These are phyloP conservation scores for Boletus vermiculosoides DNA, from an alignment of 768 basidiomycete species.

Conservation along the genomic window DNA sequence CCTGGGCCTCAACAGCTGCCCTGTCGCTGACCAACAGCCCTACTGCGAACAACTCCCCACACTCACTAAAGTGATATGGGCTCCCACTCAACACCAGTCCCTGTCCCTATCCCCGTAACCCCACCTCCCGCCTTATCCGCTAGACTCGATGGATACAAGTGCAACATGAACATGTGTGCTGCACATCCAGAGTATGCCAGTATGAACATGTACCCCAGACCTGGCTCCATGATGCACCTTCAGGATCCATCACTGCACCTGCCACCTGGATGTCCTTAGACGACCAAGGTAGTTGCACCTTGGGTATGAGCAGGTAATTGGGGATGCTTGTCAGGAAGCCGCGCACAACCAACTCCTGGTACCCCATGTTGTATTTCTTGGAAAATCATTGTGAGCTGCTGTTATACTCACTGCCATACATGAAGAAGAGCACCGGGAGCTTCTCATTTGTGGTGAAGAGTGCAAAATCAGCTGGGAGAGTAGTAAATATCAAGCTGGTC, in stretches of 20 bases:
- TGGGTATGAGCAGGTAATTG: slow-evolving; percentile 64
- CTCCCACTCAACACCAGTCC: slow-evolving; percentile 48
- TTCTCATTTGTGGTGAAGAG: slow-evolving; percentile 25
- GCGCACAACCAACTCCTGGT: slow-evolving; percentile 50
- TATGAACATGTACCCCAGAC: slow-evolving; percentile 45
- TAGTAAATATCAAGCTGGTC: slow-evolving; percentile 70
- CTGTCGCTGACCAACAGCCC: too few relatives aligned
- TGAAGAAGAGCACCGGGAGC: slow-evolving; percentile 57
- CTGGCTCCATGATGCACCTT: too few relatives aligned
- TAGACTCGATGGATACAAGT: slow-evolving; percentile 38
- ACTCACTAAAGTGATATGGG: slow-evolving; percentile 38
- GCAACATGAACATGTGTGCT: slow-evolving; percentile 45
- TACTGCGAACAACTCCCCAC: slow-evolving; percentile 29
- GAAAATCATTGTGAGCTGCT: slow-evolving; percentile 48
- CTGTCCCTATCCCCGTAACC: too few relatives aligned
- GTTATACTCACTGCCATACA: slow-evolving; percentile 67
- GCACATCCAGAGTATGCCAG: slow-evolving; percentile 66
- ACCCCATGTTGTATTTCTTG: slow-evolving; percentile 48
- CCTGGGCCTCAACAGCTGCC: too few relatives aligned
- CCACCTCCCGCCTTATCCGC: slow-evolving; percentile 22
- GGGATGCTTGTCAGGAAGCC: slow-evolving; percentile 64
- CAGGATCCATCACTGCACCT: background rate
- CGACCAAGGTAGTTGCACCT: slow-evolving; percentile 52
- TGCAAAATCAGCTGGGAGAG: slow-evolving; percentile 36
- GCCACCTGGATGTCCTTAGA: slow-evolving; percentile 49